phyloP scores from a whole-genome alignment of 805 yeast genomes.

The Yarrowia bubula region DNA sequence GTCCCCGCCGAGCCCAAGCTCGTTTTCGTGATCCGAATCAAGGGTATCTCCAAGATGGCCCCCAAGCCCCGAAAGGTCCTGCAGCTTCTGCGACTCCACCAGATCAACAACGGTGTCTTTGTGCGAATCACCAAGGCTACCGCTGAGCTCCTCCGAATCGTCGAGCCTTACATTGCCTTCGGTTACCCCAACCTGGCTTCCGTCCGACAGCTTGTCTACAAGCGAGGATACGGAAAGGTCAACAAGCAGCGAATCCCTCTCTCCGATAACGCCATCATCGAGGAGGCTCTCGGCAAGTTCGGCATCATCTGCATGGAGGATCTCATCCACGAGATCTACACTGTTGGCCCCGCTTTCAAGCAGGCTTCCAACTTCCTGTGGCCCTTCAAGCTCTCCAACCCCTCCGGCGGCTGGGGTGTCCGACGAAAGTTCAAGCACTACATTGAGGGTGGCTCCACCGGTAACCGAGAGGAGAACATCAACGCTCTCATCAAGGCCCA shows the following conservation, averaged over 20 bases:
- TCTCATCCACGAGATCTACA: conserved; percentile 76
- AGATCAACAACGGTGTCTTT: conserved; percentile 77
- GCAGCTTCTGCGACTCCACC: conserved; percentile 73
- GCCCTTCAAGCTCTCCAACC: conserved; percentile 83
- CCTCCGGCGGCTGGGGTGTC: conserved; percentile 79
- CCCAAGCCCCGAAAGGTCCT: conserved; percentile 99
- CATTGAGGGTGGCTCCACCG: conserved; percentile 82
- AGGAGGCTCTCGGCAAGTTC: conserved; percentile 68
- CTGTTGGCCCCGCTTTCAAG: conserved; percentile 83
- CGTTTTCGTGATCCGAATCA: conserved; percentile 95
- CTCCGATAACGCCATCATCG: conserved; percentile 68
- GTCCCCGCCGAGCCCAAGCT: conserved; percentile 91
- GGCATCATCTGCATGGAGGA: conserved; percentile 75
- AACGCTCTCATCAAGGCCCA: conserved; percentile 69
- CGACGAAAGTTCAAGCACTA: conserved; percentile 78
- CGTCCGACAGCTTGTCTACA: conserved; percentile 71
- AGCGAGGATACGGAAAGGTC: conserved; percentile 82
- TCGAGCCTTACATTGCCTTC: conserved; percentile 78
- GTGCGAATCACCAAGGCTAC: conserved; percentile 80
- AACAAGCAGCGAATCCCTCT: conserved; percentile 74
- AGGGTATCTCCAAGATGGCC: conserved; percentile 98
- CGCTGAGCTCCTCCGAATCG: conserved; percentile 69
- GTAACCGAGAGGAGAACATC: conserved; percentile 79
- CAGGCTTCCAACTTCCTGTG: conserved; percentile 82
- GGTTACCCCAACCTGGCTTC: conserved; percentile 77